Conservation (phyloP, 2,329 filamentous ascomycete species). For the Aspergillus flavus region DNA sequence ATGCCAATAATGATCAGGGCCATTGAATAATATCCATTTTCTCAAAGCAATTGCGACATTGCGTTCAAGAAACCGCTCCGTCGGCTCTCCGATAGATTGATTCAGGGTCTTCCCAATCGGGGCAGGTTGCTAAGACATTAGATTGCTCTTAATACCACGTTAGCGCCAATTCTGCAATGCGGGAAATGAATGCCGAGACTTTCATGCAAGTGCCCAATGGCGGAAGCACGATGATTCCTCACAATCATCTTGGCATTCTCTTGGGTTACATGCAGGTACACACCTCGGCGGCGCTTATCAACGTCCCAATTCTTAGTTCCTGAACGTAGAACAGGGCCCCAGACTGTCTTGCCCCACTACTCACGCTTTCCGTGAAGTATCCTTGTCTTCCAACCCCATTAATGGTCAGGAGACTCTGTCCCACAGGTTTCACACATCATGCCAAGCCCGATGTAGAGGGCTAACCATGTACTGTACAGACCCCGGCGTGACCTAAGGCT, state of each 20-base stretch:
- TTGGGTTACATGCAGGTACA: slow-evolving; percentile 15
- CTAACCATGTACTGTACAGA: too few species aligned
- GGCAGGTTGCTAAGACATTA: slow-evolving; percentile 5
- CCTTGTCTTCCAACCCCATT: neutral
- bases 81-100: slow-evolving; percentile 6
- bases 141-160: neutral
- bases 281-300: neutral
- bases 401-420: neutral
- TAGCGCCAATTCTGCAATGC: neutral
- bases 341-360: neutral
- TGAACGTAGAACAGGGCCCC: neutral
- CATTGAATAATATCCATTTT: neutral
- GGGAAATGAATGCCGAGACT: slow-evolving; percentile 1
- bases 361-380: neutral
- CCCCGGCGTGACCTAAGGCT: neutral
- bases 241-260: slow-evolving; percentile 10
- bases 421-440: neutral
- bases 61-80: neutral
- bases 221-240: neutral
- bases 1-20: too few species aligned
- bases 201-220: neutral
- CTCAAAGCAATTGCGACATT: too few species aligned
- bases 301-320: neutral
- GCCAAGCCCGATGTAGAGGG: neutral
- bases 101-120: neutral